Evolutionary conservation across 2,329 filamentous ascomycete genomes (phyloP), one percentile per base, ranked within the genome.

Genomic region (Metarhizium anisopliae): DNA sequence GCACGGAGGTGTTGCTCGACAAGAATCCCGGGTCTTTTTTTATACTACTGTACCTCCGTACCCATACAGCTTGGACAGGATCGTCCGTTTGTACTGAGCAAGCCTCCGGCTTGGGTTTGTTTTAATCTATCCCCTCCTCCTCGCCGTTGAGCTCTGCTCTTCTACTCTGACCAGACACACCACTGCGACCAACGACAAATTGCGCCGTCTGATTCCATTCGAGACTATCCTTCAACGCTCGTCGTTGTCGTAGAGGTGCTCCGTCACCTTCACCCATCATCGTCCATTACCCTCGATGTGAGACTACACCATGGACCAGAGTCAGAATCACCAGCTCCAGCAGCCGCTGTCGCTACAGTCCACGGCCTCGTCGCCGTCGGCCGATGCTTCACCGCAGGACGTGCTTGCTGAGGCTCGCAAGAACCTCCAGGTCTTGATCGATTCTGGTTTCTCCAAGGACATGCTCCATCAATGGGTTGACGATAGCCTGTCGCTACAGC

Each of bases 341-440:
- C 66, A 62, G n/a, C 61, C 60, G 47, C 60, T 61, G 1, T 61
- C 62, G 8, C 58, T 63, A 52, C 59, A 55, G 38, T 56, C 50
- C 32, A 50, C 57, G 32, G 56, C 59, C n/a, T 53, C 59, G 5
- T 58, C 60, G 43, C 53, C 55, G 54, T 63, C 63, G 50, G 59
- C 65, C 56, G 69, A 71, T 45, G 63, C 71, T 45, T 71, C 69
- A 25, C 68, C 74, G 16, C 72, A 74, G 58, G 70, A 76, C 66
- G 70, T 76, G 54, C 68, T 76, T 55, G 72, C 69, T 20, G 74
- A 76, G 63, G 74, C 74, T 49, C 67, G 74, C 50, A 73, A 74
- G 62, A 76, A 75, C 56, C 68, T 76, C 6, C 73, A 76, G 65
- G 70, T 70, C 50, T 64, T 76, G 59, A 76, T 76, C 59, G 74